Conservation (phyloP, 1,139 yeast species). For the Sugiyamaella japonica region DNA sequence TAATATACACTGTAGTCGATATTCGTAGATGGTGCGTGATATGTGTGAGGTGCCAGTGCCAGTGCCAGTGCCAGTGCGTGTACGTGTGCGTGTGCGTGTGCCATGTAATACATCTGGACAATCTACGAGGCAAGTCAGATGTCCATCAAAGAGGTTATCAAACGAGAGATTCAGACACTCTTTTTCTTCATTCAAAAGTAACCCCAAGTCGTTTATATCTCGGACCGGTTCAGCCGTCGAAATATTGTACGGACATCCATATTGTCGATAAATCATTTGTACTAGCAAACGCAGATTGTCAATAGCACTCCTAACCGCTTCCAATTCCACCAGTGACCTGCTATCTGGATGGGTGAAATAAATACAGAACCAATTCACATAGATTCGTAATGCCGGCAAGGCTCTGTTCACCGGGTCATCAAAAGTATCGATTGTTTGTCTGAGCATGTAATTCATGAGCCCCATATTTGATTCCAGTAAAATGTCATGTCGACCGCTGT, state of each 20-base stretch:
- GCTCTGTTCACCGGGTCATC: not conserved
- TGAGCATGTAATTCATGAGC: not conserved
- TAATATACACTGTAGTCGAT: slow-evolving; percentile 7
- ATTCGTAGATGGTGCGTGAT: not conserved
- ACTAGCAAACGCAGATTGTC: not conserved
- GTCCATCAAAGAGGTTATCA: not conserved
- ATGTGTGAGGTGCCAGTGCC: not conserved
- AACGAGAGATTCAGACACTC: not conserved
- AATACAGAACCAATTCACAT: slow-evolving; percentile 8
- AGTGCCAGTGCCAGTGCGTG: not conserved
- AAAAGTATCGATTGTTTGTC: not conserved
- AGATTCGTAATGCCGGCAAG: slow-evolving; percentile 10
- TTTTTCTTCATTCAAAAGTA: slow-evolving; percentile 1
- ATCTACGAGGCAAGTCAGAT: not conserved
- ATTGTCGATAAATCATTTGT: not conserved
- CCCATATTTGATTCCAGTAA: not conserved
- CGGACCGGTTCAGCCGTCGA: not conserved
- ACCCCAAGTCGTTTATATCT: not conserved
- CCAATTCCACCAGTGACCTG: not conserved
- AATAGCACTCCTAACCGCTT: not conserved
- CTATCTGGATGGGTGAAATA: not conserved
- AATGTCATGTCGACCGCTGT: not conserved
- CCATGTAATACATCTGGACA: slow-evolving; percentile 1
- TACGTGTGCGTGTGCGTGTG: not conserved
- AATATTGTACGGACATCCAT: not conserved